These are phyloP conservation scores for Nicotiana sylvestris DNA, from an alignment of 257 asterid genomes.

Conservation along the genomic window DNA sequence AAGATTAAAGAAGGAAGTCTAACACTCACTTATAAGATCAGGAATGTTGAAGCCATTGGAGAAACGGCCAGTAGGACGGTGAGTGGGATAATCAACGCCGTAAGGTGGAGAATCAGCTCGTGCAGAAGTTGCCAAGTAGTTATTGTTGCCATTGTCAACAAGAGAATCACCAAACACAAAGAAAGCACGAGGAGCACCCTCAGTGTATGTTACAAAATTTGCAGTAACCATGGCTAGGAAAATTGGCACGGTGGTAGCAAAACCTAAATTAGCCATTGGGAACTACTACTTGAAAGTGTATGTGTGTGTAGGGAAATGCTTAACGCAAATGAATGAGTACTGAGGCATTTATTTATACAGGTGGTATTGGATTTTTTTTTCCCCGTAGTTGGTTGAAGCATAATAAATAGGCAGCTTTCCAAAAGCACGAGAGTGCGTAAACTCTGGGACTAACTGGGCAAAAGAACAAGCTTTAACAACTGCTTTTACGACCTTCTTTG, in stretches of 20 bases:
- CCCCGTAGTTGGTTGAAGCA: conserved; percentile 29
- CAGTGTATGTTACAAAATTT: conserved; percentile 8
- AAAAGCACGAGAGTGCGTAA: conserved; percentile 15
- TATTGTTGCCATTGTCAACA: conserved; percentile 77
- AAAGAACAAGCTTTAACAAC: not conserved
- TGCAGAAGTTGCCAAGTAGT: conserved; percentile 55
- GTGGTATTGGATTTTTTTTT: not conserved
- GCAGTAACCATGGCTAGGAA: conserved; percentile 10
- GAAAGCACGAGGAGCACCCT: conserved; percentile 56
- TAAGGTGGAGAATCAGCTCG: conserved; percentile 80
- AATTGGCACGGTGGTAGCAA: conserved; percentile 3
- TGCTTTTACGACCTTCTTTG: not conserved
- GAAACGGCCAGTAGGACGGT: conserved; percentile 72
- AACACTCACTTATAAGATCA: conserved; percentile 56
- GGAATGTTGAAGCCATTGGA: conserved; percentile 72
- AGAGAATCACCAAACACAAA: conserved; percentile 76
- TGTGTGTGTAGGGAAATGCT: not conserved
- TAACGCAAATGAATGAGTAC: not conserved
- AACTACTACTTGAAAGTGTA: not conserved
- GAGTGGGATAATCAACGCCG: conserved; percentile 73
- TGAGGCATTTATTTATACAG: conserved; percentile 19
- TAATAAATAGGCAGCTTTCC: conserved; percentile 38
- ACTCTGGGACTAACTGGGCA: conserved; percentile 17
- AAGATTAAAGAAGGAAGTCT: not conserved
- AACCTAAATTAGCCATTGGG: conserved; percentile 18